Evolutionary conservation across 78 protist genomes (phyloP).

Genomic region (Blattamonas nauphoetae): DNA sequence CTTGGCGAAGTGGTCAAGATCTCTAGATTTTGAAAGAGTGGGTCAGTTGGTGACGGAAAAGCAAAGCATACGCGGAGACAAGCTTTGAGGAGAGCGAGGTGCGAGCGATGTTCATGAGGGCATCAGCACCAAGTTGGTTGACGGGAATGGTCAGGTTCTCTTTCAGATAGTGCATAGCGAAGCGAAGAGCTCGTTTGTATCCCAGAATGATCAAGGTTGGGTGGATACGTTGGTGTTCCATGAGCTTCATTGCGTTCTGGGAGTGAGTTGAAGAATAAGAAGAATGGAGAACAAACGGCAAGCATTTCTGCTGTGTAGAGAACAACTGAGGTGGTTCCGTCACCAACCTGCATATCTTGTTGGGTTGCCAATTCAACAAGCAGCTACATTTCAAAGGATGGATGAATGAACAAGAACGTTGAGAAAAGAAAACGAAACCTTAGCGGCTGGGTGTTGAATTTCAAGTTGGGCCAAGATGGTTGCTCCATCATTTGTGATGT

Average conservation of each 20-base stretch:
- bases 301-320: constrained; percentile 94
- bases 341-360: constrained; percentile 85
- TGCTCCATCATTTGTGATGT: constrained; percentile 90
- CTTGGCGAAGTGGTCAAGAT: constrained; percentile 79
- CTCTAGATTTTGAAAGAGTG: background rate
- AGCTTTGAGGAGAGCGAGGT: constrained; percentile 85
- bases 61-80: background rate
- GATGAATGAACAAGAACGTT: background rate
- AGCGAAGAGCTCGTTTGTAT: constrained; percentile 74
- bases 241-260: constrained; percentile 81
- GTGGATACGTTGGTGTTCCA: constrained; percentile 70
- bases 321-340: constrained; percentile 97
- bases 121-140: constrained; percentile 69
- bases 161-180: constrained; percentile 75
- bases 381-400: constrained; percentile 11
- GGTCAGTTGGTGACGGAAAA: background rate
- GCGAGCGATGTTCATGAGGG: constrained; percentile 73
- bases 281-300: constrained; percentile 4
- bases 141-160: constrained; percentile 10
- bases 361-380: constrained; percentile 60
- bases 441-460: constrained; percentile 89
- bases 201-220: constrained; percentile 96
- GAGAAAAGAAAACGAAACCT: constrained; percentile 32
- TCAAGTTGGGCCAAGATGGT: constrained; percentile 82
- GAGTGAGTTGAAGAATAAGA: background rate